A percentile compares a stretch with the other conserved stretches of the same genome.
These are phyloP conservation scores for Calonectria hawksworthii DNA, from an alignment of 2,329 filamentous ascomycete species.

Conservation along the genomic window DNA sequence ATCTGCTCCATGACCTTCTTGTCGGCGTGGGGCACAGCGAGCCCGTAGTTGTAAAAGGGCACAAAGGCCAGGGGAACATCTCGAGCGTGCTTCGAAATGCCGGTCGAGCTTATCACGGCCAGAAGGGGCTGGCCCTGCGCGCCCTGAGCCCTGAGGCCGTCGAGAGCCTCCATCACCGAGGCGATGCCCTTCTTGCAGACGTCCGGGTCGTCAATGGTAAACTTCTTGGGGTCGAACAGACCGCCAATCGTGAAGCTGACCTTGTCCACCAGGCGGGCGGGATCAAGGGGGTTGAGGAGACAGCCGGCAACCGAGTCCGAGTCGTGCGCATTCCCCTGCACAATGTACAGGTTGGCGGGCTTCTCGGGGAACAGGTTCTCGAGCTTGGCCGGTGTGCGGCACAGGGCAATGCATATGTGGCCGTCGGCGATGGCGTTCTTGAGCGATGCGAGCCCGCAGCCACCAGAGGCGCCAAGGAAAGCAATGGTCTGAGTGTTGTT, in stretches of 20 bases:
- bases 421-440: slow-evolving; percentile 52
- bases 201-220: slow-evolving; percentile 53
- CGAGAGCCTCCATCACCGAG: slow-evolving; percentile 52
- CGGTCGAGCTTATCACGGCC: slow-evolving; percentile 57
- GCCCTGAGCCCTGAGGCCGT: slow-evolving; percentile 37
- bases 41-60: slow-evolving; percentile 59
- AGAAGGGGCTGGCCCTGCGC: slow-evolving; percentile 51
- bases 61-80: slow-evolving; percentile 54
- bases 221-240: slow-evolving; percentile 40
- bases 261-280: slow-evolving; percentile 50
- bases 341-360: slow-evolving; percentile 49
- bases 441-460: slow-evolving; percentile 56
- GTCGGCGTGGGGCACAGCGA: slow-evolving; percentile 61
- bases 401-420: slow-evolving; percentile 56
- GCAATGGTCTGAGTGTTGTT: slow-evolving; percentile 39
- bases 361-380: slow-evolving; percentile 45
- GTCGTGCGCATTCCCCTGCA: slow-evolving; percentile 57
- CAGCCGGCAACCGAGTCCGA: slow-evolving; percentile 48
- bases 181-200: slow-evolving; percentile 56
- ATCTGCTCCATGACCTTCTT: slow-evolving; percentile 62
- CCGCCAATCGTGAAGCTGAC: slow-evolving; percentile 58
- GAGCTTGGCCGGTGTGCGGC: slow-evolving; percentile 58
- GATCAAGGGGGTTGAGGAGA: slow-evolving; percentile 45
- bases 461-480: slow-evolving; percentile 60
- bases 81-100: slow-evolving; percentile 48